Conservation (phyloP, 768 basidiomycete species). For the Pleurotus djamor region DNA sequence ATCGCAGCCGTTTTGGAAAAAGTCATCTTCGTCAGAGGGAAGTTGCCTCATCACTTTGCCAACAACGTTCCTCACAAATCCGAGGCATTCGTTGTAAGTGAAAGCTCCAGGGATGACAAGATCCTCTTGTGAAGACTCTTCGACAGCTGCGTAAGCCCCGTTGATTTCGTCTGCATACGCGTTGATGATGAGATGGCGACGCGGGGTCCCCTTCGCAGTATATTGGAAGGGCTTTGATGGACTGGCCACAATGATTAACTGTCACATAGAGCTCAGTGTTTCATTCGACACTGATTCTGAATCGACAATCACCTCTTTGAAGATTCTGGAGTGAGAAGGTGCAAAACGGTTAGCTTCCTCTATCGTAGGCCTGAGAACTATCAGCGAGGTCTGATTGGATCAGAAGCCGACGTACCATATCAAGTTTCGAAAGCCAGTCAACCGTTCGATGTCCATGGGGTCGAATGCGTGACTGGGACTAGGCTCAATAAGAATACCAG, state of each 20-base stretch:
- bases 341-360: conserved; percentile 34
- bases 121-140: conserved; percentile 24
- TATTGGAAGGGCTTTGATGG: conserved; percentile 31
- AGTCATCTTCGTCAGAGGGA: conserved; percentile 26
- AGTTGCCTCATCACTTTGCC: conserved; percentile 22
- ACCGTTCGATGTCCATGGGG: conserved; percentile 19
- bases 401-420: conserved; percentile 24
- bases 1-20: conserved; percentile 40
- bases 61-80: conserved; percentile 31
- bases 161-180: conserved; percentile 39
- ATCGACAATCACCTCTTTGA: conserved; percentile 34
- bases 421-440: conserved; percentile 27
- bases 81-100: conserved; percentile 15
- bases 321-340: conserved; percentile 40
- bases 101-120: conserved; percentile 21
- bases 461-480: conserved; percentile 23
- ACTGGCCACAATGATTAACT: conserved; percentile 39
- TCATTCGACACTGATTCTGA: neutral
- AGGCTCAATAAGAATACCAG: conserved; percentile 39
- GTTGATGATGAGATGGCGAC: conserved; percentile 32
- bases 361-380: conserved; percentile 31
- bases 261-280: neutral
- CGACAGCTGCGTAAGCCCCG: conserved; percentile 28
- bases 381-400: neutral
- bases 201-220: conserved; percentile 23